A percentile compares a stretch with the other conserved stretches of the same genome.
These are phyloP conservation scores for Alternaria postmessia DNA, from an alignment of 2,329 filamentous ascomycete species.

Conservation along the genomic window DNA sequence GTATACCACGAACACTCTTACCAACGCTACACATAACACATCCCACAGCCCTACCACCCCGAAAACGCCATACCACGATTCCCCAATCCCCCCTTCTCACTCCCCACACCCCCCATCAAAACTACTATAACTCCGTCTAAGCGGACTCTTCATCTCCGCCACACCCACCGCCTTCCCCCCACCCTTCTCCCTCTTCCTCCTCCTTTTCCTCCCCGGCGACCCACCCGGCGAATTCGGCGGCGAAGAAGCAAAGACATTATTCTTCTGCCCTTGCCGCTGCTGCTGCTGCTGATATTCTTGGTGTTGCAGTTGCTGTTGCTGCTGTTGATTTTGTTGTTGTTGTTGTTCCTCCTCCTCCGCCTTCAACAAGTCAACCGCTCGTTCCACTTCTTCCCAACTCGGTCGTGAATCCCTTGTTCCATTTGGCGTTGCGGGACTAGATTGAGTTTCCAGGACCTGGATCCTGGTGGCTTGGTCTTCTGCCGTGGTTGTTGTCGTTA, in stretches of 20 bases:
- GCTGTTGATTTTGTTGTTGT: too few relatives aligned
- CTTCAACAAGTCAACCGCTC: conserved; percentile 43
- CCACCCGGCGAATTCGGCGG: background rate
- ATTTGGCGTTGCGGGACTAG: conserved; percentile 54
- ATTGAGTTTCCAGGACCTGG: conserved; percentile 51
- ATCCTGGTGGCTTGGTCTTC: conserved; percentile 41
- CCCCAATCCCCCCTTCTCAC: background rate
- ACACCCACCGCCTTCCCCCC: conserved; percentile 9
- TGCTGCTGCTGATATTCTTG: too few relatives aligned
- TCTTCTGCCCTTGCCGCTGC: conserved; percentile 3
- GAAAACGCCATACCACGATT: background rate
- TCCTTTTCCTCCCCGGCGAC: background rate
- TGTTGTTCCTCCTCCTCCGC: conserved; percentile 35
- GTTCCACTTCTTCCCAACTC: conserved; percentile 50
- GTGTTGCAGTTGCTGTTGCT: too few relatives aligned
- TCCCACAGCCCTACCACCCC: too few relatives aligned
- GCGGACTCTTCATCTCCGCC: conserved; percentile 40
- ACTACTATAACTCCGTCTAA: conserved; percentile 44
- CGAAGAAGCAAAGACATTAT: too few relatives aligned
- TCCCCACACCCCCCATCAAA: conserved; percentile 20
- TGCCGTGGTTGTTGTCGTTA: background rate
- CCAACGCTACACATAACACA: accelerated
- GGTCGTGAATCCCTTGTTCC: conserved; percentile 51
- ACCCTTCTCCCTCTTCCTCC: background rate
- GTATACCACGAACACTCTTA: too few relatives aligned